Evolutionary conservation across 2,329 filamentous ascomycete species (phyloP), one percentile per base, ranked within the genome.

Genomic region (Erysiphe pulchra): DNA sequence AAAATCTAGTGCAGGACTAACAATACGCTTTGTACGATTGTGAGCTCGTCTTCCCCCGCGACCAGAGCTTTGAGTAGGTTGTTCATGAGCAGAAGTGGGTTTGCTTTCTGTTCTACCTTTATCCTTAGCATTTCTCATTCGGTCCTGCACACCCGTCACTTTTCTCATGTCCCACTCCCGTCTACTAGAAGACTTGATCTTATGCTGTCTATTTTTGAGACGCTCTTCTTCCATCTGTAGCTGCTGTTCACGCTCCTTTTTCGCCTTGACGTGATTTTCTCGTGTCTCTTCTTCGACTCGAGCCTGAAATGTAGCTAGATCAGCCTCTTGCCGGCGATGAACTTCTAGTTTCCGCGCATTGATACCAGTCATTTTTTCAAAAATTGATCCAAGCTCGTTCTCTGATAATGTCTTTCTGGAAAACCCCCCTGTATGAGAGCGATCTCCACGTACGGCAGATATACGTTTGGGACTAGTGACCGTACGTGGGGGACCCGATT

Each of bases 321-420:
- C 76, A n/a, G 73, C 73, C 61, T 79, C 71, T n/a, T 74, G 73
- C 24, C 73, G 67, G 1, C 69, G 70, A 54, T 80, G 73, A 0
- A 72, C 71, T 9, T 70, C 73, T 9, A 67, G 65, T 13, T 72
- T 64, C 44, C 69, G 65, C 6, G 68, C 69, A 45, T 76, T 77
- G 47, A 75, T 70, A 51, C 75, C 65, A 50, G 68, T 67, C 53
- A 77, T 77, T 33, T 66, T 64, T 8, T 69, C 71, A 48, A 80
- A 69, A 49, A 72, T 71, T 41, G 67, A 69, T 3, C 65, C 66
- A 8, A 80, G 65, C 56, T 80, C 69, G 50, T 68, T 70, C 54
- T 79, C 75, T 1, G 73, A 78, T 40, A 79, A 65, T 59, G 75
- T 76, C 2, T 70, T 68, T 58, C 72, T 60, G 44, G 63, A 63